phyloP scores from a whole-genome alignment of 169 alveolate species.

The Cytauxzoon felis region DNA sequence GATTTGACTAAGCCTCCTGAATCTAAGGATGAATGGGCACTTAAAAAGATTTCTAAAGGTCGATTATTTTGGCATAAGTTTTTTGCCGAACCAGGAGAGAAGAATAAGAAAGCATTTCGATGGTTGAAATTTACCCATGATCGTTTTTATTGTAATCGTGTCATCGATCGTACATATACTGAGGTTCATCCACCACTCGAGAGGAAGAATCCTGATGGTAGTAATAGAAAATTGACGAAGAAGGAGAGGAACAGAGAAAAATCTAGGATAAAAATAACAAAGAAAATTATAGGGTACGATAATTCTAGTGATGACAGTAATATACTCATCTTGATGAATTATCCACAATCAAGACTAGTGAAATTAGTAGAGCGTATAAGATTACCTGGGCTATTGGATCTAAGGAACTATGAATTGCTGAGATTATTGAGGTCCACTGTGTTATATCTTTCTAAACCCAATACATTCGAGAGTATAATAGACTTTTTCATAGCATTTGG shows the following conservation, averaged over 20 bases:
- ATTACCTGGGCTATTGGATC: constrained; percentile 35
- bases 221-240: constrained; percentile 9
- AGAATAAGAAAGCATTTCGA: constrained; percentile 15
- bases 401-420: constrained; percentile 56
- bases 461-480: constrained; percentile 52
- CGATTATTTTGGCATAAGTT: constrained; percentile 56
- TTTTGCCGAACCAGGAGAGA: constrained; percentile 49
- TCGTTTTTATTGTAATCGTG: constrained; percentile 39
- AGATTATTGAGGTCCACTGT: constrained; percentile 39
- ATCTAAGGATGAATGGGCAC: constrained; percentile 48
- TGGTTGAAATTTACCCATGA: constrained; percentile 51
- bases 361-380: constrained; percentile 46
- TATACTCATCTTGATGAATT: constrained; percentile 31
- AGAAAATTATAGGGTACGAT: constrained; percentile 49
- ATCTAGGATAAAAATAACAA: constrained; percentile 11
- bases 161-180: constrained; percentile 28
- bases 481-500: constrained; percentile 47
- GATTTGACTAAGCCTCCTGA: constrained; percentile 40
- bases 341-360: constrained; percentile 36
- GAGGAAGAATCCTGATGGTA: constrained; percentile 32
- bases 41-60: constrained; percentile 47
- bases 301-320: constrained; percentile 57
- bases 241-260: constrained; percentile 15
- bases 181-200: constrained; percentile 32
- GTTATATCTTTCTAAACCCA: constrained; percentile 48